Percentiles rank a stretch among this genome's conserved stretches.
phyloP scores from a whole-genome alignment of 108 stramenopile genomes.

The Craspedostauros australis region DNA sequence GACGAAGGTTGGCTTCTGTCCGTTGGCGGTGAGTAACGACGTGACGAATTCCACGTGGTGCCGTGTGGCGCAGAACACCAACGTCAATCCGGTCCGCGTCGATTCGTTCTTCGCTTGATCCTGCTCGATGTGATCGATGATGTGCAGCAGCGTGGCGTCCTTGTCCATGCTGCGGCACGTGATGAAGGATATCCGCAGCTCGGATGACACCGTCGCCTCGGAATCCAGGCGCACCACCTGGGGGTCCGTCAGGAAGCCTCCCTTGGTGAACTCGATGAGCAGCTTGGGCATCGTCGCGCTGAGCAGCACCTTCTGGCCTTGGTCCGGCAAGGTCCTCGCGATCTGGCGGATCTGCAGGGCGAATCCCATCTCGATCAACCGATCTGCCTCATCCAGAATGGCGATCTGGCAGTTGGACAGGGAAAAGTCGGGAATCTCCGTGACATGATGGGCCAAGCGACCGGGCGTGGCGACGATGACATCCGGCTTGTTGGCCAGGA shows the following conservation, averaged over 20 bases:
- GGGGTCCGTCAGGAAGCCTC: constrained; percentile 88
- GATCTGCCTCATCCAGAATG: constrained; percentile 98
- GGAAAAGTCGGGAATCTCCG: constrained; percentile 90
- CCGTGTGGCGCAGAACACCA: constrained; percentile 94
- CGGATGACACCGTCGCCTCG: constrained; percentile 90
- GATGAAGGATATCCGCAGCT: constrained; percentile 90
- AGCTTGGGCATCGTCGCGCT: constrained; percentile 95
- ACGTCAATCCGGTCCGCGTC: constrained; percentile 57
- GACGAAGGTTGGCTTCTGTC: constrained; percentile 64
- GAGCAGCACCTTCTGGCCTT: constrained; percentile 91
- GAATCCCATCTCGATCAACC: constrained; percentile 99
- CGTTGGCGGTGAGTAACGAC: constrained; percentile 61
- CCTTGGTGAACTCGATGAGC: constrained; percentile 95
- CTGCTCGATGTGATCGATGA: constrained; percentile 79
- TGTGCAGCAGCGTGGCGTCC: constrained; percentile 89
- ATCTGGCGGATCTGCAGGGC: constrained; percentile 84
- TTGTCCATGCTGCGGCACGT: constrained; percentile 87
- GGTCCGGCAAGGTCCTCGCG: constrained; percentile 50
- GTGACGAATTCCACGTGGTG: constrained; percentile 96
- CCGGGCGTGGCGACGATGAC: constrained; percentile 98
- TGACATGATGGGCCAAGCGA: constrained; percentile 93
- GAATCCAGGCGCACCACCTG: constrained; percentile 92
- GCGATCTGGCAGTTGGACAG: constrained; percentile 77
- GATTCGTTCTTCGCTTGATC: constrained; percentile 32
- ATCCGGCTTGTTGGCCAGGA: constrained; percentile 86